Conservation (phyloP, 169 alveolate genomes). For the Eimeria zaria region DNA sequence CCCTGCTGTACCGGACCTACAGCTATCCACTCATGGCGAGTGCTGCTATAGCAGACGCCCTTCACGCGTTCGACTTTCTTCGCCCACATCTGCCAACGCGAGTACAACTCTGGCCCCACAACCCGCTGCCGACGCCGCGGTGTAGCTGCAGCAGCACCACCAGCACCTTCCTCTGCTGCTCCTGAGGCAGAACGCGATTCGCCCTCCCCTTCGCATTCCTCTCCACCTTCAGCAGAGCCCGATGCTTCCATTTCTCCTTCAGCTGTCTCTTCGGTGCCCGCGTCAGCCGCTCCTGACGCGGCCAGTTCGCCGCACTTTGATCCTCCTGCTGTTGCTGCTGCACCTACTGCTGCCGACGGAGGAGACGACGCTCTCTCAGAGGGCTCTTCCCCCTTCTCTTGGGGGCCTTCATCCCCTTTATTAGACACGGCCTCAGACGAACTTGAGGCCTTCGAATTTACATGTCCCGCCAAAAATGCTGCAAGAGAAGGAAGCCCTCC, state of each 20-base stretch:
- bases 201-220: background rate
- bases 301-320: background rate
- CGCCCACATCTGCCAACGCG: conserved; percentile 69
- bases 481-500: conserved; percentile 75
- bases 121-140: conserved; percentile 77
- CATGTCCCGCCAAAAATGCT: conserved; percentile 61
- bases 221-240: conserved; percentile 35
- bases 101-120: conserved; percentile 57
- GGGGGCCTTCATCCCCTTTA: background rate
- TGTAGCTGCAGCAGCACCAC: conserved; percentile 11
- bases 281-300: conserved; percentile 15
- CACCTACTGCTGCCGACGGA: conserved; percentile 22
- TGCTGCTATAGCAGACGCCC: conserved; percentile 79
- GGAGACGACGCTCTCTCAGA: conserved; percentile 21
- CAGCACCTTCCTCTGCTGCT: conserved; percentile 57
- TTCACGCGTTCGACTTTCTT: conserved; percentile 28
- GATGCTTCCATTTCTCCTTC: conserved; percentile 5
- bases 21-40: conserved; percentile 79
- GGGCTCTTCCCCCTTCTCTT: background rate
- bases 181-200: conserved; percentile 8
- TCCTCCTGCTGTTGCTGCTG: conserved; percentile 8
- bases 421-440: background rate
- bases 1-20: conserved; percentile 74
- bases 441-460: background rate
- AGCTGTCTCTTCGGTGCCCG: background rate